Evolutionary conservation across 805 yeast genomes (phyloP).

Genomic region (Starmera pachycereana): DNA sequence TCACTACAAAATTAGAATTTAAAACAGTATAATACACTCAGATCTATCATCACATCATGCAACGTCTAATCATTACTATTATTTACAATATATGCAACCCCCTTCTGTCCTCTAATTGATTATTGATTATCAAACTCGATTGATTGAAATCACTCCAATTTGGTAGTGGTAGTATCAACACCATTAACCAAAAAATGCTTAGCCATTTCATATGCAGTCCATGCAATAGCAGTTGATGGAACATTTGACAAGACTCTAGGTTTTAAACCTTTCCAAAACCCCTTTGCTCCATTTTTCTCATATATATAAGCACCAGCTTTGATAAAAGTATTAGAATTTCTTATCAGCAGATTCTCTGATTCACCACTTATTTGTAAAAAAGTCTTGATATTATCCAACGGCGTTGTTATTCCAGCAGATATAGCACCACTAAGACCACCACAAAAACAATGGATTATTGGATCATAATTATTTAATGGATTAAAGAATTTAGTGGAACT

Average conservation of each 20-base stretch:
- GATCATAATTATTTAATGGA: conserved; percentile 73
- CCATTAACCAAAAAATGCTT: conserved; percentile 32
- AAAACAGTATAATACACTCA: background rate
- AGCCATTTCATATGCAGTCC: conserved; percentile 98
- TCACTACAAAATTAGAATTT: background rate
- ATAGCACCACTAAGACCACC: conserved; percentile 94
- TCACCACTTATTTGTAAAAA: conserved; percentile 74
- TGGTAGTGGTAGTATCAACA: background rate
- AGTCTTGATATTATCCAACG: conserved; percentile 89
- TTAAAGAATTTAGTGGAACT: conserved; percentile 68
- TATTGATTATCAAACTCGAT: background rate
- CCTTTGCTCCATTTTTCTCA: conserved; percentile 44
- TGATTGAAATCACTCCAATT: background rate
- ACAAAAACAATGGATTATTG: conserved; percentile 81
- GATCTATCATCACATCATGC: background rate
- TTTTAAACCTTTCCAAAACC: conserved; percentile 76
- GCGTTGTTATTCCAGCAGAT: conserved; percentile 92
- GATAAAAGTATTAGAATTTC: conserved; percentile 51
- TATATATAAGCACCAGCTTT: conserved; percentile 66
- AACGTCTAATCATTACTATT: background rate
- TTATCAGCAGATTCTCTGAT: conserved; percentile 32
- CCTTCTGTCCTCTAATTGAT: background rate
- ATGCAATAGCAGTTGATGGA: conserved; percentile 92
- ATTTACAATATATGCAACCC: no score
- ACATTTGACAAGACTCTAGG: conserved; percentile 90